phyloP scores from a whole-genome alignment of 345 rosid species.

The Arabidopsis suecica region DNA sequence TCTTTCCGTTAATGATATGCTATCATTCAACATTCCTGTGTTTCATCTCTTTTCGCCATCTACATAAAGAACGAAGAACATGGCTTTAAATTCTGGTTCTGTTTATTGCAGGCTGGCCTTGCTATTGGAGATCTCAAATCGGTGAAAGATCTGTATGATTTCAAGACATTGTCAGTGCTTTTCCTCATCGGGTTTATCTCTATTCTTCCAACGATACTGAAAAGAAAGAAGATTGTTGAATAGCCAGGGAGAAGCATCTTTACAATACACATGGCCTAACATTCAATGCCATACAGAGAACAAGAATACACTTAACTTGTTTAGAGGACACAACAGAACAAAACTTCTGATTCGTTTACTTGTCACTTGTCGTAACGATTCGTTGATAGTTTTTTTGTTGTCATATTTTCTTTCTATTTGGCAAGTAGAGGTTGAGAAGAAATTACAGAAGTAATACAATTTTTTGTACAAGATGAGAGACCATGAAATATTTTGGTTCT shows the following conservation, averaged over 20 bases:
- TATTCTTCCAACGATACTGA: constrained; percentile 72
- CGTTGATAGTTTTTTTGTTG: not conserved
- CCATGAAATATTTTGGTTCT: not conserved
- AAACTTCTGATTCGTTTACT: constrained; percentile 17
- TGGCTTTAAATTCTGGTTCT: constrained; percentile 1
- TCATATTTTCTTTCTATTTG: constrained; percentile 23
- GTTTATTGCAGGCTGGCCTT: constrained; percentile 69
- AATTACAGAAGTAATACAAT: constrained; percentile 4
- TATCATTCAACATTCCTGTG: not conserved
- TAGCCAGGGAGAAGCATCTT: constrained; percentile 31
- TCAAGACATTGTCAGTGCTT: constrained; percentile 72
- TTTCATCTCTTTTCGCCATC: not conserved
- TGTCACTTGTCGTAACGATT: not conserved
- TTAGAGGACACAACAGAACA: constrained; percentile 21
- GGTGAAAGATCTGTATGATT: constrained; percentile 82
- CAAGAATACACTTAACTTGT: constrained; percentile 34
- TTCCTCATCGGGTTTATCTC: constrained; percentile 76
- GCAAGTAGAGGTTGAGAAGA: constrained; percentile 22
- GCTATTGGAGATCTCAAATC: constrained; percentile 87
- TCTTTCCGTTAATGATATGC: not conserved
- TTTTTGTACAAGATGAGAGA: constrained; percentile 5
- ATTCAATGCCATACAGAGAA: constrained; percentile 27
- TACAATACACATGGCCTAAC: constrained; percentile 20
- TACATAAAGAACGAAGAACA: not conserved
- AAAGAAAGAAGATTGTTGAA: constrained; percentile 74